Evolutionary conservation across 2,329 filamentous ascomycete genomes (phyloP).

Genomic region (Fusarium duplospermum): DNA sequence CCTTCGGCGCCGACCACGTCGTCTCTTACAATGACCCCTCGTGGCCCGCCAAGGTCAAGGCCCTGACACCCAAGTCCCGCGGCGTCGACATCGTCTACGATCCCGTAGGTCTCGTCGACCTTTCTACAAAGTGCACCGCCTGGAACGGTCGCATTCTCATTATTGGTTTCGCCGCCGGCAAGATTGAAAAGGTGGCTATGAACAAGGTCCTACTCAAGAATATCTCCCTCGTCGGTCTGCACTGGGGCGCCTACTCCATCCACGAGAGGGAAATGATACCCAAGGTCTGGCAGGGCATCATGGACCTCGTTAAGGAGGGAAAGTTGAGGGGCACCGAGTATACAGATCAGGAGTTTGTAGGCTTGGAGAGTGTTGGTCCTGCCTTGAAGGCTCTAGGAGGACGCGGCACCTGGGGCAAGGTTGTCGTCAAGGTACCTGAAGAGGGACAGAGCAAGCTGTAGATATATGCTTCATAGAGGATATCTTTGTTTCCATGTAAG

Average conservation of each 20-base stretch:
- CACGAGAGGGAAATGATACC: slow-evolving; percentile 78
- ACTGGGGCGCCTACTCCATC: slow-evolving; percentile 88
- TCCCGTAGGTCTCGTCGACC: slow-evolving; percentile 89
- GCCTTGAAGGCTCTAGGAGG: slow-evolving; percentile 83
- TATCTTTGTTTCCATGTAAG: neutral
- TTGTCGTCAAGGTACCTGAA: slow-evolving; percentile 87
- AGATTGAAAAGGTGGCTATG: slow-evolving; percentile 91
- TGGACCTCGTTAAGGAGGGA: slow-evolving; percentile 78
- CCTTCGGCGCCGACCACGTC: slow-evolving; percentile 86
- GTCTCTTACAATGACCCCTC: slow-evolving; percentile 78
- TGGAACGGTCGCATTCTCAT: slow-evolving; percentile 93
- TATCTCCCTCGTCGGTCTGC: slow-evolving; percentile 87
- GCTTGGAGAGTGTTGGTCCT: slow-evolving; percentile 80
- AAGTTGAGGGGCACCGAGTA: slow-evolving; percentile 88
- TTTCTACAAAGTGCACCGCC: slow-evolving; percentile 88
- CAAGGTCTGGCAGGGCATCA: slow-evolving; percentile 85
- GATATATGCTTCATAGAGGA: neutral
- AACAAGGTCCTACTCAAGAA: slow-evolving; percentile 96
- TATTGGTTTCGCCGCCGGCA: slow-evolving; percentile 81
- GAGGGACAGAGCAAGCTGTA: slow-evolving; percentile 69
- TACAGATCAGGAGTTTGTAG: slow-evolving; percentile 83
- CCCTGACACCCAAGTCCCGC: slow-evolving; percentile 76
- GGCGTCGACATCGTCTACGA: slow-evolving; percentile 96
- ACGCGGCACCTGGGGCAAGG: slow-evolving; percentile 94
- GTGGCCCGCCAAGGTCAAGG: slow-evolving; percentile 78